Conservation (phyloP, 306 rosid species). For the Begonia peltatifolia region DNA sequence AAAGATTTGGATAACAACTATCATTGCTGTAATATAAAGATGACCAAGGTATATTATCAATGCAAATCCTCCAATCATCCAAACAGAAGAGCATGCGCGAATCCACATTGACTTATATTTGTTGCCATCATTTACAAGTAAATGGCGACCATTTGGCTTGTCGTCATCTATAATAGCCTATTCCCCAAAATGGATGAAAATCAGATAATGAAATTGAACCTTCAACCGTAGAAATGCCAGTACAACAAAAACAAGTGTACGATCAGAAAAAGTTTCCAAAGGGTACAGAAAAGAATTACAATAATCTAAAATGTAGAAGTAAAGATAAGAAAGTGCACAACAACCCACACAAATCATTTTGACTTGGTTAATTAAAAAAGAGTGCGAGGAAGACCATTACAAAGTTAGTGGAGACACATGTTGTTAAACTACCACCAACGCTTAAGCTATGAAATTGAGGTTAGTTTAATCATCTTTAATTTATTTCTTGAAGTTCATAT, state of each 20-base stretch:
- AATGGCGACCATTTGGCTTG: constrained; percentile 49
- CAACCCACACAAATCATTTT: neutral
- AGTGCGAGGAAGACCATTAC: too few species aligned
- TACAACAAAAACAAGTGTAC: neutral
- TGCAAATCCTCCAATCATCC: constrained; percentile 98
- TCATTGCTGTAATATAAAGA: constrained; percentile 84
- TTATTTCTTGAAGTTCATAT: too few species aligned
- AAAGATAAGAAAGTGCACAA: neutral
- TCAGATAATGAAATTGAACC: neutral
- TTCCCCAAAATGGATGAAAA: constrained; percentile 12
- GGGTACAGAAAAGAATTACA: neutral
- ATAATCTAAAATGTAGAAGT: neutral
- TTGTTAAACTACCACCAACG: too few species aligned
- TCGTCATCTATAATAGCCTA: constrained; percentile 52
- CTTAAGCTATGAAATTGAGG: too few species aligned
- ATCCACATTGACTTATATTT: constrained; percentile 83
- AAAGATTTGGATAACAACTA: constrained; percentile 89
- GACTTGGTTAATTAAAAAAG: too few species aligned
- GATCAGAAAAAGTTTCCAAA: neutral
- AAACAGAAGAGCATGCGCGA: constrained; percentile 72
- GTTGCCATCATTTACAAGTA: constrained; percentile 73
- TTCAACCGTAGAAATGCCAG: neutral
- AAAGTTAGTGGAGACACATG: too few species aligned
- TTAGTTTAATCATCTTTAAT: too few species aligned
- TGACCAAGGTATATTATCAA: constrained; percentile 76